Evolutionary conservation across 192 early-diverging fungal genomes (phyloP), one percentile per base, ranked within the genome.

Genomic region (Martensiomyces pterosporus): DNA sequence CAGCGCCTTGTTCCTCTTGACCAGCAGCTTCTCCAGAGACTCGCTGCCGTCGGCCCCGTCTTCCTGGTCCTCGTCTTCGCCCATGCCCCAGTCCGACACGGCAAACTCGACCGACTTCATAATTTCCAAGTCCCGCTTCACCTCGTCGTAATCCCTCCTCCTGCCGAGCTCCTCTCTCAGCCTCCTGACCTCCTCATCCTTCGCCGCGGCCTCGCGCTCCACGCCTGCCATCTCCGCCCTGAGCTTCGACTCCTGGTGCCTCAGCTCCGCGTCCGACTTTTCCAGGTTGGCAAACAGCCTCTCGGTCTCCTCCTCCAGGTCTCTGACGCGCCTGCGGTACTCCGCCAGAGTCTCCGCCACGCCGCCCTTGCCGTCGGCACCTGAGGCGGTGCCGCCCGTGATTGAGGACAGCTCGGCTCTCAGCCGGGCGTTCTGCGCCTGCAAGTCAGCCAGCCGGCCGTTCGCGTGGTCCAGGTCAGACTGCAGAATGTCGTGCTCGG

Each of bases 401-500:
- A 60, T 55, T 25, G 49, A 43, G 16, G 68, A 42, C 26, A 77
- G 42, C 34, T 78, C 61, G 27, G 47, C 53, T 15, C 75, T 77
- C 37, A 82, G 51, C 24, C 49, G 49, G 29, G 78, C 83, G 50
- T 89, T 91, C 39, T 90, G 82, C 10, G 83, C 61, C 55, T 85
- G 80, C 39, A 87, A 56, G 26, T 83, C 77, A 4, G 79, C 77
- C 7, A 86, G 68, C 42, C 80, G 86, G 26, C 75, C 75, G 38
- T 88, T 87, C 14, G 87, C 82, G 18, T 85, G 81, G 43, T 97
- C 92, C 32, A 93, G 68, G 49, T 97, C 93, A 37, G 84, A 73
- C 34, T 84, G 77, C 4, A 92, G 64, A 39, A 97, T 92, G 53
- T 97, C 92, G n/a, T 92, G 65, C 49, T 94, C 93, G 5, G 88